phyloP scores from a whole-genome alignment of 2,329 filamentous ascomycete genomes.

The Paracoccidioides brasiliensis region DNA sequence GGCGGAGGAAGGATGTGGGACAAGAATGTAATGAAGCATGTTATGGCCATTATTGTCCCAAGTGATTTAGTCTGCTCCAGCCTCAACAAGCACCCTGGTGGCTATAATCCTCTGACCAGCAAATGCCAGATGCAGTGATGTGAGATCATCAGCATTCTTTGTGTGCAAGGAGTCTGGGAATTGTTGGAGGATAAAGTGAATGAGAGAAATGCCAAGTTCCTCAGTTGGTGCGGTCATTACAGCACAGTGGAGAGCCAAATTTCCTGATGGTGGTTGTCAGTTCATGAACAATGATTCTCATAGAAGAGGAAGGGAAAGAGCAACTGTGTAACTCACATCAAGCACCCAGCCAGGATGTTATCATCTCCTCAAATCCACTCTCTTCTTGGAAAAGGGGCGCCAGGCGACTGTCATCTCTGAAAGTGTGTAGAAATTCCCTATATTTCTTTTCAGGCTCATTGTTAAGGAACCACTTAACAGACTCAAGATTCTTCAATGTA shows the following conservation, averaged over 20 bases:
- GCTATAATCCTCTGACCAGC: slow-evolving; percentile 24
- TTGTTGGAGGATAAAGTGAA: slow-evolving; percentile 53
- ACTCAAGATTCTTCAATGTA: slow-evolving; percentile 44
- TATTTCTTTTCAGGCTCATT: slow-evolving; percentile 57
- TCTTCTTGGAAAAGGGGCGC: slow-evolving; percentile 46
- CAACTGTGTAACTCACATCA: slow-evolving; percentile 36
- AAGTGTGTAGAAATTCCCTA: slow-evolving; percentile 50
- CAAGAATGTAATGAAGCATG: slow-evolving; percentile 48
- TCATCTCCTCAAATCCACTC: slow-evolving; percentile 50
- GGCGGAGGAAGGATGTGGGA: background rate
- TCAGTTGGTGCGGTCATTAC: background rate
- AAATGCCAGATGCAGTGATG: slow-evolving; percentile 58
- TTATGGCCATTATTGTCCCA: slow-evolving; percentile 53
- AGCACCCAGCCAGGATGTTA: slow-evolving; percentile 37
- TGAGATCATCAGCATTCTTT: slow-evolving; percentile 36
- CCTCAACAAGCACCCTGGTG: slow-evolving; percentile 48
- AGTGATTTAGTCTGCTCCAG: slow-evolving; percentile 55
- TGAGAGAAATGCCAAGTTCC: slow-evolving; percentile 23
- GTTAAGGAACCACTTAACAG: slow-evolving; percentile 64
- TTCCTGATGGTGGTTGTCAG: background rate
- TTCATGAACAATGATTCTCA: background rate
- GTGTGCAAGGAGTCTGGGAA: slow-evolving; percentile 50
- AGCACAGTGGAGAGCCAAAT: slow-evolving; percentile 3
- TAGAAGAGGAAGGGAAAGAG: background rate
- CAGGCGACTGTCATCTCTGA: slow-evolving; percentile 49